Conservation (phyloP, 352 stramenopile genomes). For the Phytopythium aichiense region DNA sequence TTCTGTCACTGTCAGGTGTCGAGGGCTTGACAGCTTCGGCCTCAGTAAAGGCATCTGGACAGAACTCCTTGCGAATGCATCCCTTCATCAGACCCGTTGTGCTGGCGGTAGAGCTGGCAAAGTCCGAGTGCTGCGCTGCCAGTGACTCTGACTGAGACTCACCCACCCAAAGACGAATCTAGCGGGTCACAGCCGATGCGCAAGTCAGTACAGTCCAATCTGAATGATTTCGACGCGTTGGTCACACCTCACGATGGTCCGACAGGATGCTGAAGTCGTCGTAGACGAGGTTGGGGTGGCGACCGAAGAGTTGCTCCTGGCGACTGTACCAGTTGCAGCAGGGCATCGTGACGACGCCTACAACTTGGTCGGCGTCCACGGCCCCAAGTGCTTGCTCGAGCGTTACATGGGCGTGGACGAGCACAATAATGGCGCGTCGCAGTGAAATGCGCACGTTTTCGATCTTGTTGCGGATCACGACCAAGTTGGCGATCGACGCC, state of each 20-base stretch:
- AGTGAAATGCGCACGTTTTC: constrained; percentile 72
- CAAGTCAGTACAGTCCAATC: constrained; percentile 6
- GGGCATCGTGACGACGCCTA: constrained; percentile 65
- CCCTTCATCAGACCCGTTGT: constrained; percentile 39
- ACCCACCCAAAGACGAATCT: constrained; percentile 35
- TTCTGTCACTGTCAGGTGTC: background rate
- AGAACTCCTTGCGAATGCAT: constrained; percentile 32
- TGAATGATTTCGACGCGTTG: background rate
- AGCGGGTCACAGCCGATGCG: constrained; percentile 9
- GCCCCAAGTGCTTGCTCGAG: constrained; percentile 63
- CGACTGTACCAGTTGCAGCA: constrained; percentile 84
- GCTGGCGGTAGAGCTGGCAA: background rate
- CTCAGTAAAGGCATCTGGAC: background rate
- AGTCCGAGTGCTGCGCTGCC: background rate
- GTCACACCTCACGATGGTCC: constrained; percentile 60
- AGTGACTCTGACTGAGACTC: background rate
- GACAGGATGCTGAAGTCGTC: constrained; percentile 83
- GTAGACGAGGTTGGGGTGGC: constrained; percentile 63
- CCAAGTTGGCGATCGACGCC: constrained; percentile 54
- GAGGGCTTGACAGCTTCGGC: background rate
- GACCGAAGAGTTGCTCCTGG: constrained; percentile 55
- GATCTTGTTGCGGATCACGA: constrained; percentile 81
- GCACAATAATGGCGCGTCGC: constrained; percentile 51
- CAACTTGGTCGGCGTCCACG: constrained; percentile 53
- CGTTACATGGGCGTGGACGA: constrained; percentile 81